Evolutionary conservation across 1,284 basidiomycete genomes (phyloP).

Genomic region (Malassezia arunalokei): DNA sequence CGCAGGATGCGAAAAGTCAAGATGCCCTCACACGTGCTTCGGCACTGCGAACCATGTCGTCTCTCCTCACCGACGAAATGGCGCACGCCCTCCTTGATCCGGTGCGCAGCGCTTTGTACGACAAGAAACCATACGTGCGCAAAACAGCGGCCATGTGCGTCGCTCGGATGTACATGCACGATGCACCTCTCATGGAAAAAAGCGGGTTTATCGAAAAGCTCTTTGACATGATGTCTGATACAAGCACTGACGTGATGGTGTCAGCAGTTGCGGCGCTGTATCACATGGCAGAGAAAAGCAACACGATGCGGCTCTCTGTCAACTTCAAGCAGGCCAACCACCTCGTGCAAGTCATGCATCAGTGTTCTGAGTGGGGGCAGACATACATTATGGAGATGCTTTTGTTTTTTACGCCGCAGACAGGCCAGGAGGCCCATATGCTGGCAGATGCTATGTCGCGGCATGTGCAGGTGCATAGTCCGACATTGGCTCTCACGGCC

Average conservation of each 20-base stretch:
- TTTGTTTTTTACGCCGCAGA: constrained; percentile 79
- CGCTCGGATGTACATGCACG: constrained; percentile 75
- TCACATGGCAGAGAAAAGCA: constrained; percentile 77
- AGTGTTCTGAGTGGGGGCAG: constrained; percentile 96
- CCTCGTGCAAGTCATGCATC: constrained; percentile 66
- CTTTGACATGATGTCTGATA: constrained; percentile 75
- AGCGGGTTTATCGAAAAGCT: constrained; percentile 72
- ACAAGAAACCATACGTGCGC: constrained; percentile 64
- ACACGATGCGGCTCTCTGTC: constrained; percentile 69
- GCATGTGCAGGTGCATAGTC: constrained; percentile 70
- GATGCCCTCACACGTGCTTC: constrained; percentile 84
- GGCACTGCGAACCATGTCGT: constrained; percentile 90
- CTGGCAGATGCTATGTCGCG: constrained; percentile 78
- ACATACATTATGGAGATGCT: constrained; percentile 94
- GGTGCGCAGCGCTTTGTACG: constrained; percentile 71
- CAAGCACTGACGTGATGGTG: constrained; percentile 84
- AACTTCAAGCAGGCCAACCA: constrained; percentile 72
- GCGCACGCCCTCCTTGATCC: constrained; percentile 70
- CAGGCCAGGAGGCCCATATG: constrained; percentile 74
- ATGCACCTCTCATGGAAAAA: constrained; percentile 69
- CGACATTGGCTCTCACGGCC: constrained; percentile 82
- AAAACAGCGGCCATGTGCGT: constrained; percentile 90
- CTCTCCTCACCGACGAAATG: constrained; percentile 55
- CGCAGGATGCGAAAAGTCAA: constrained; percentile 81
- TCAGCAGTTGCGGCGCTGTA: constrained; percentile 87